Conservation (phyloP, 257 asterid species). For the Plantago ovata region DNA sequence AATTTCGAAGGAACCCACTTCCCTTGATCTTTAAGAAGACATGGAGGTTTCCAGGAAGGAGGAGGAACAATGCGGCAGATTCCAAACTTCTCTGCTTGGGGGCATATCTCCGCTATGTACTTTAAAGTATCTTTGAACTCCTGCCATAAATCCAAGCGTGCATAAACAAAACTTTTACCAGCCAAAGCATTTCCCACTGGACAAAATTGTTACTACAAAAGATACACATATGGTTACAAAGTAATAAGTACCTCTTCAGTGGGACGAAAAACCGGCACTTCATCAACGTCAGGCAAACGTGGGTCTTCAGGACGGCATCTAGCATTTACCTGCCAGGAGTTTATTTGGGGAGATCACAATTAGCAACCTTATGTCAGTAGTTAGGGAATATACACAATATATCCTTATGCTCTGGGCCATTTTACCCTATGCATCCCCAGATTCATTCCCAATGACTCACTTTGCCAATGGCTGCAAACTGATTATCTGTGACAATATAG, state of each 20-base stretch:
- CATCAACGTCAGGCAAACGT: constrained; percentile 48
- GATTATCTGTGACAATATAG: too few species aligned
- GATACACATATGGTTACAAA: constrained; percentile 8
- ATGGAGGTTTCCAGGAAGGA: constrained; percentile 66
- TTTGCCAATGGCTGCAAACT: neutral
- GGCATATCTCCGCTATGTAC: constrained; percentile 62
- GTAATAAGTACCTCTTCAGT: constrained; percentile 59
- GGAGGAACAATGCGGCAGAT: constrained; percentile 96
- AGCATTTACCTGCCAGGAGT: constrained; percentile 57
- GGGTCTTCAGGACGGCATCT: constrained; percentile 59
- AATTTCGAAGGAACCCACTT: constrained; percentile 48
- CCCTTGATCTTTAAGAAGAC: constrained; percentile 35
- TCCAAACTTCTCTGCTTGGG: constrained; percentile 59
- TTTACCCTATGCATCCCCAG: too few species aligned
- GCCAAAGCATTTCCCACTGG: constrained; percentile 18
- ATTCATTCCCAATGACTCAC: too few species aligned
- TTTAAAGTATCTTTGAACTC: constrained; percentile 75
- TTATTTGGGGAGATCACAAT: constrained; percentile 7
- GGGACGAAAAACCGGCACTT: constrained; percentile 75
- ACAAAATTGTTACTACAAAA: constrained; percentile 15
- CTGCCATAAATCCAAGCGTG: constrained; percentile 49
- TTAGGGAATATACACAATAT: neutral
- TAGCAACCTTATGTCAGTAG: constrained; percentile 10
- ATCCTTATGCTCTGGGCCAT: too few species aligned
- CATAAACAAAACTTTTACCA: constrained; percentile 25